A percentile compares a stretch with the other conserved stretches of the same genome.
Conservation (phyloP, 176 grass and related monocot genomes). For the Cocos nucifera region DNA sequence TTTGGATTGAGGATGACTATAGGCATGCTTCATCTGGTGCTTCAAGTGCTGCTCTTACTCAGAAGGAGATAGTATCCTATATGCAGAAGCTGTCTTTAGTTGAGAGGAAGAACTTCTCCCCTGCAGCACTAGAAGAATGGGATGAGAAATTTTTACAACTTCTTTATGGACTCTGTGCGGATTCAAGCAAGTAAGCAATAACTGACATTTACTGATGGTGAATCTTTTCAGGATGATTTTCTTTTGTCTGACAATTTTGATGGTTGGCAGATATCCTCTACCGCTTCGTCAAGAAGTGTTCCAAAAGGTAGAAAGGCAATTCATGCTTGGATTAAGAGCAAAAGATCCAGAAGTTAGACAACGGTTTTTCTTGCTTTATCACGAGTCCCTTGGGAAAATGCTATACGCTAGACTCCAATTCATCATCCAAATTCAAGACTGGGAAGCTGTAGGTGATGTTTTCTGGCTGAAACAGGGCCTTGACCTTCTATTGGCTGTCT, state of each 20-base stretch:
- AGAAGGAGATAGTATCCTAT: constrained; percentile 86
- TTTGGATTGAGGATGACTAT: constrained; percentile 86
- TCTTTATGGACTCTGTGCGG: constrained; percentile 77
- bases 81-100: constrained; percentile 91
- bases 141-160: constrained; percentile 89
- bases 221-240: too few species aligned
- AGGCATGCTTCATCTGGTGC: constrained; percentile 46
- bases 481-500: constrained; percentile 91
- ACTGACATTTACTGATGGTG: too few species aligned
- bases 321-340: constrained; percentile 90
- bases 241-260: constrained; percentile 23
- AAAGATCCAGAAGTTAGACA: constrained; percentile 88
- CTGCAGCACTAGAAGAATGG: constrained; percentile 74
- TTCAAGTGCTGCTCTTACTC: constrained; percentile 45
- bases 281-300: constrained; percentile 75
- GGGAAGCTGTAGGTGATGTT: constrained; percentile 91
- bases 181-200: constrained; percentile 69
- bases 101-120: constrained; percentile 73
- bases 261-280: constrained; percentile 54
- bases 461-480: constrained; percentile 98
- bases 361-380: constrained; percentile 80
- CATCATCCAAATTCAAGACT: constrained; percentile 94
- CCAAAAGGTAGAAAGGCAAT: constrained; percentile 84
- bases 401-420: constrained; percentile 90
- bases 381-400: constrained; percentile 59